Evolutionary conservation across 1,139 yeast species (phyloP), one percentile per base, ranked within the genome.

Genomic region (Candida glucosophila): DNA sequence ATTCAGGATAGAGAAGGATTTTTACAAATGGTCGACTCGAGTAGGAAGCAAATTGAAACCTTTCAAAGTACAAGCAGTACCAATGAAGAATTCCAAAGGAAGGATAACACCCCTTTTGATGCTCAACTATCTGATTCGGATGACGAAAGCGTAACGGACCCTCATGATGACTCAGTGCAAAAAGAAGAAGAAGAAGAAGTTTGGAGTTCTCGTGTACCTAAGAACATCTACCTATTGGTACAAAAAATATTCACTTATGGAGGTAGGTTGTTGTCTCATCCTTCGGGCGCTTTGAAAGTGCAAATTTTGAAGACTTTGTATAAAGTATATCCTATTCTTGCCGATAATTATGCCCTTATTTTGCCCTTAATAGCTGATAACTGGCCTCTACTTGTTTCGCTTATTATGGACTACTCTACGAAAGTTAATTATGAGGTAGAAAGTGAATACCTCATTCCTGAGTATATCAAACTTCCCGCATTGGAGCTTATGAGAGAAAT

Each of bases 191-290:
- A 40, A 15, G 51, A 48, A 11, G 45, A 40, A 6, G 49, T 48
- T 3, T 85, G 95, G 95, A 39, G 44, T 0, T 77, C 88, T 0
- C 72, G 74, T 0, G 55, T 86, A 1, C 81, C 92, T 0, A 55
- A 65, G 23, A 50, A 63, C 3, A 55, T 77, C 0, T 86, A 81
- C 43, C 46, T 55, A 23, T 55, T 77, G 3, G 53, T 80, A 0
- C 71, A 76, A 28, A 70, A 72, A 30, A 73, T 90, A 6, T 63
- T 75, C 30, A 67, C 62, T 8, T 83, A 85, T 43, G 78, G 92
- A 3, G 78, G 82, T 31, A 52, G 80, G 30, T 60, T 85, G 26
- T 50, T 85, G 19, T 73, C 85, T 3, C 92, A 83, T 37, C 73
- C 73, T 1, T 77, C 93, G 0, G 48, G 63, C 5, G 49, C 60